Conservation (phyloP, 2,329 filamentous ascomycete species). For the Aspergillus candidus region DNA sequence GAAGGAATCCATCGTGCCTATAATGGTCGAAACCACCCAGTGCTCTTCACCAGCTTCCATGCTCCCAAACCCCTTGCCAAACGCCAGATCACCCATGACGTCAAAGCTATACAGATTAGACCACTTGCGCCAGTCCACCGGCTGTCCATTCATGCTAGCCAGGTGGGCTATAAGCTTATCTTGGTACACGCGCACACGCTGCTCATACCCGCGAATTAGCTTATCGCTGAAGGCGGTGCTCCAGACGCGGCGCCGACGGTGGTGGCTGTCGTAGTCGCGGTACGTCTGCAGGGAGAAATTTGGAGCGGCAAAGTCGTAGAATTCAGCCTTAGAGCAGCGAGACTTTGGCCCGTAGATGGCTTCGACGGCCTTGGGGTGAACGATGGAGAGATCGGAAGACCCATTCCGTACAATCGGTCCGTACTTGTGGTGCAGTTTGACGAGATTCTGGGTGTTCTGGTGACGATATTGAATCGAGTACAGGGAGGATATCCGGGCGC, state of each 20-base stretch:
- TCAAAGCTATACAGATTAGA: slow-evolving; percentile 41
- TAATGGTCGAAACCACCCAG: slow-evolving; percentile 35
- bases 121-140: slow-evolving; percentile 34
- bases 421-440: slow-evolving; percentile 28
- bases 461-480: neutral
- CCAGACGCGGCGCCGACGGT: slow-evolving; percentile 36
- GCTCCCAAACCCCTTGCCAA: slow-evolving; percentile 19
- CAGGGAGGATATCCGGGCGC: neutral
- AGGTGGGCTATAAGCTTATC: slow-evolving; percentile 29
- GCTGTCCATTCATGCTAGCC: slow-evolving; percentile 18
- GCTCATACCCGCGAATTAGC: slow-evolving; percentile 37
- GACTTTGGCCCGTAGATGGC: slow-evolving; percentile 34
- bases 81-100: slow-evolving; percentile 42
- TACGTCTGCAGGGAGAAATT: slow-evolving; percentile 34
- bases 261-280: slow-evolving; percentile 32
- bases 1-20: slow-evolving; percentile 22
- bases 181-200: slow-evolving; percentile 29
- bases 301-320: slow-evolving; percentile 35
- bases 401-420: slow-evolving; percentile 32
- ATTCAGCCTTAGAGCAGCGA: slow-evolving; percentile 36
- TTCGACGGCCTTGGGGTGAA: slow-evolving; percentile 31
- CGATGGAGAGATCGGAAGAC: slow-evolving; percentile 30
- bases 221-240: slow-evolving; percentile 36
- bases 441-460: slow-evolving; percentile 7
- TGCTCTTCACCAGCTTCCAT: slow-evolving; percentile 16